A percentile compares a stretch with the other conserved stretches of the same genome.
These are phyloP conservation scores for Eruca vesicaria DNA, from an alignment of 441 rosid species.

Conservation along the genomic window DNA sequence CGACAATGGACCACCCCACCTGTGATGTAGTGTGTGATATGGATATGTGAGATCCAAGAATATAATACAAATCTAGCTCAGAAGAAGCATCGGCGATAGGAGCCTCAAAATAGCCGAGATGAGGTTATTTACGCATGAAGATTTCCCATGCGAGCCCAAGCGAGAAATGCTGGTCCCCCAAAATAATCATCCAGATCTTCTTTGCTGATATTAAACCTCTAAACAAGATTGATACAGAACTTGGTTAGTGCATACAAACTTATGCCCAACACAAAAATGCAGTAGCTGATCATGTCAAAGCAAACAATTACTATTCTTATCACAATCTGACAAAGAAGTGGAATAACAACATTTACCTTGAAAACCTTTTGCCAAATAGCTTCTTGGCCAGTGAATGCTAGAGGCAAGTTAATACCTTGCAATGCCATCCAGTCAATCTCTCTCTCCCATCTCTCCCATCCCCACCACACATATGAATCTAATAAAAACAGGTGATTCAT, in stretches of 20 bases:
- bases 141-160: conserved; percentile 99
- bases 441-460: conserved; percentile 95
- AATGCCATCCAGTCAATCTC: conserved; percentile 99
- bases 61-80: not conserved
- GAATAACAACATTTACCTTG: conserved; percentile 47
- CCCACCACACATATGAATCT: conserved; percentile 99
- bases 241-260: not conserved
- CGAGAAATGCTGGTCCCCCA: conserved; percentile 99
- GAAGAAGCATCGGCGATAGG: too few species aligned
- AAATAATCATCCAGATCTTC: conserved; percentile 82
- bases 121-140: conserved; percentile 70
- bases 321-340: not conserved
- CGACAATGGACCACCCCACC: conserved; percentile 98
- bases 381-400: conserved; percentile 97
- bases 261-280: not conserved
- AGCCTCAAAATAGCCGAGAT: conserved; percentile 5
- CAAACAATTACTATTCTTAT: not conserved
- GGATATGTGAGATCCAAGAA: conserved; percentile 7
- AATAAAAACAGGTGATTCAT: conserved; percentile 13
- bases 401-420: conserved; percentile 95
- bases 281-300: not conserved
- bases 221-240: conserved; percentile 27
- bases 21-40: conserved; percentile 30
- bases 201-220: conserved; percentile 75
- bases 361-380: conserved; percentile 95